Conservation (phyloP, 1,284 basidiomycete species). For the Meira nashicola region DNA sequence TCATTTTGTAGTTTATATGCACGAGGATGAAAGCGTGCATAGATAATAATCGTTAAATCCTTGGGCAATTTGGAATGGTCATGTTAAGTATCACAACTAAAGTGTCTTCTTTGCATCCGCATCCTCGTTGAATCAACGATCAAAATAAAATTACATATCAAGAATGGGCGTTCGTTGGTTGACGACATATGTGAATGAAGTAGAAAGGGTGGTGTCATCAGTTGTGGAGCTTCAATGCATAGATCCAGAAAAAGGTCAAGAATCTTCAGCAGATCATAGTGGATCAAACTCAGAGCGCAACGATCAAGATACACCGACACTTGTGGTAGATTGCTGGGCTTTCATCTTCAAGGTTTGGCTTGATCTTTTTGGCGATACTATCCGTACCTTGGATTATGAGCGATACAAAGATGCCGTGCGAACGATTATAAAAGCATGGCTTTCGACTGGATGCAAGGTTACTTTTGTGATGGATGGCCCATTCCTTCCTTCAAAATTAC, state of each 20-base stretch:
- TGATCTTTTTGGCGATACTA: slow-evolving; percentile 26
- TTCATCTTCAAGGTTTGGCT: slow-evolving; percentile 36
- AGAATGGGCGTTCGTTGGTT: slow-evolving; percentile 9
- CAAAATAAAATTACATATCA: too few species aligned
- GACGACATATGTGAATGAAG: not conserved
- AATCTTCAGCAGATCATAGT: not conserved
- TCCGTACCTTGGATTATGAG: slow-evolving; percentile 29
- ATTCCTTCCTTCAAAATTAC: slow-evolving; percentile 29
- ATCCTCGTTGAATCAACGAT: too few species aligned
- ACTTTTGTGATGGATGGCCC: slow-evolving; percentile 46
- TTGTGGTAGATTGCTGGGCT: slow-evolving; percentile 40
- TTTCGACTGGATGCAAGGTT: slow-evolving; percentile 21
- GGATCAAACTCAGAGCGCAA: not conserved
- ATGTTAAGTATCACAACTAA: too few species aligned
- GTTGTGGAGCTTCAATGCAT: not conserved
- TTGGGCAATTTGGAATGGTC: too few species aligned
- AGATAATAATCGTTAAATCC: too few species aligned
- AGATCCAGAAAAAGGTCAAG: not conserved
- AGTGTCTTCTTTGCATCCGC: too few species aligned
- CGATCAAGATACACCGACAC: slow-evolving; percentile 1
- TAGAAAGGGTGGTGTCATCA: slow-evolving; percentile 1
- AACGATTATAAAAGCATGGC: slow-evolving; percentile 1
- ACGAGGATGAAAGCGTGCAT: too few species aligned
- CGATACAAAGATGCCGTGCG: slow-evolving; percentile 19
- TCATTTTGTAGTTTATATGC: too few species aligned